A percentile compares a stretch with the other conserved stretches of the same genome.
Conservation (phyloP, 2,329 filamentous ascomycete genomes). For the Fusarium buxicola region DNA sequence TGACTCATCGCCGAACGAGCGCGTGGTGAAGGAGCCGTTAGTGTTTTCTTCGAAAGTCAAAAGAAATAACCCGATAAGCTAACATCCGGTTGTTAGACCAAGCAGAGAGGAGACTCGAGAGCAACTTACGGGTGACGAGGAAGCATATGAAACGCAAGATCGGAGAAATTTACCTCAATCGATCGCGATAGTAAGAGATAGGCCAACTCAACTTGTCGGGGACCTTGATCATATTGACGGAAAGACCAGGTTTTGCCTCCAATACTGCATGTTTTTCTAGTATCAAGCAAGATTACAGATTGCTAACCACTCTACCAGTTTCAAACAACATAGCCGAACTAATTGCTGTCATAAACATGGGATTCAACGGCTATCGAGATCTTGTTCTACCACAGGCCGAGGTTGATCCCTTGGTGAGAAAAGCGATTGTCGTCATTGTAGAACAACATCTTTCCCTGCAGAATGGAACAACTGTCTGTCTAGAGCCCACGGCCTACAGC, state of each 20-base stretch:
- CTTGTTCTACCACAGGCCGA: conserved; percentile 36
- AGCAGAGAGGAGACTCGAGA: accelerated
- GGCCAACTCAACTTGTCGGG: background rate
- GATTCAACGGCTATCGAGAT: conserved; percentile 41
- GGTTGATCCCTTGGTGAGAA: conserved; percentile 33
- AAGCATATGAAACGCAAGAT: no score
- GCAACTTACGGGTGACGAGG: no score
- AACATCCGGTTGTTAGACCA: background rate
- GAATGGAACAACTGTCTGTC: conserved; percentile 10
- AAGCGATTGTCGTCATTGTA: conserved; percentile 33
- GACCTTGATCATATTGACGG: conserved; percentile 36
- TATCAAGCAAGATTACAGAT: accelerated
- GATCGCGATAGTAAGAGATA: background rate
- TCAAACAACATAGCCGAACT: conserved; percentile 41
- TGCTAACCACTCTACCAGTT: conserved; percentile 15
- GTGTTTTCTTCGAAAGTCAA: background rate
- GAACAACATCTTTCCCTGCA: conserved; percentile 40
- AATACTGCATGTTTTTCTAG: conserved; percentile 21
- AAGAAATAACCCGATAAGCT: background rate
- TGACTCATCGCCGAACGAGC: background rate
- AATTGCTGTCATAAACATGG: conserved; percentile 41
- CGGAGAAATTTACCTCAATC: background rate
- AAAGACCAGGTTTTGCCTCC: conserved; percentile 34
- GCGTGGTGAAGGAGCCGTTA: background rate
- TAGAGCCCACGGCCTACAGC: conserved; percentile 25